Conservation (phyloP, 2,329 filamentous ascomycete genomes). For the Sarocladiaceae sp. region DNA sequence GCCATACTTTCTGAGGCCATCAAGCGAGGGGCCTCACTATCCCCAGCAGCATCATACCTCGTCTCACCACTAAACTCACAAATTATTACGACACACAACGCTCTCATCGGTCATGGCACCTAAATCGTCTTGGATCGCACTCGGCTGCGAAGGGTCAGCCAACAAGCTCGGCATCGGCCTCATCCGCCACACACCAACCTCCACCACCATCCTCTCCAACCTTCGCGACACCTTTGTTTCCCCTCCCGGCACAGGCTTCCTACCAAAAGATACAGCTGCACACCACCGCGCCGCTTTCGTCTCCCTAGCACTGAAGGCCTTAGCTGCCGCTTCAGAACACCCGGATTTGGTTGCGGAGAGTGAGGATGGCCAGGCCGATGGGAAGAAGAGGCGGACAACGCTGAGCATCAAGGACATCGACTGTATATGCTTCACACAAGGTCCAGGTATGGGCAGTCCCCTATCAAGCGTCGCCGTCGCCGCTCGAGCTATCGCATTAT, state of each 20-base stretch:
- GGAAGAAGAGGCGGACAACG: neutral
- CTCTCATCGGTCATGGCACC: conserved; percentile 16
- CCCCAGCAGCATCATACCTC: neutral
- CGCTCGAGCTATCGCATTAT: conserved; percentile 70
- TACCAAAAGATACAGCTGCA: conserved; percentile 90
- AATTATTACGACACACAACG: too few relatives aligned
- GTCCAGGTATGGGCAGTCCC: conserved; percentile 94
- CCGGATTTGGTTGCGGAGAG: too few relatives aligned
- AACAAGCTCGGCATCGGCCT: conserved; percentile 96
- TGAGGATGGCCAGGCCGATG: too few relatives aligned
- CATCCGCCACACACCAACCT: conserved; percentile 64
- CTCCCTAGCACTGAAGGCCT: conserved; percentile 69
- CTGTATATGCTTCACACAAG: conserved; percentile 93
- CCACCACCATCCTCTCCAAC: conserved; percentile 74
- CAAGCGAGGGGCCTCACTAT: too few relatives aligned
- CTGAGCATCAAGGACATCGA: conserved; percentile 54
- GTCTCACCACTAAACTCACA: conserved; percentile 1
- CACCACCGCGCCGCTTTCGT: conserved; percentile 89
- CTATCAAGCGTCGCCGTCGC: conserved; percentile 80
- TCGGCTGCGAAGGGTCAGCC: conserved; percentile 79
- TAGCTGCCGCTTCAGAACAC: conserved; percentile 69
- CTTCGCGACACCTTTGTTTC: conserved; percentile 89
- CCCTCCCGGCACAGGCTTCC: conserved; percentile 87
- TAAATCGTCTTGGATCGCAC: conserved; percentile 41
- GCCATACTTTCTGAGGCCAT: too few relatives aligned